Evolutionary conservation across 139 green algal species (phyloP).

Genomic region (Nannochloris sp.): DNA sequence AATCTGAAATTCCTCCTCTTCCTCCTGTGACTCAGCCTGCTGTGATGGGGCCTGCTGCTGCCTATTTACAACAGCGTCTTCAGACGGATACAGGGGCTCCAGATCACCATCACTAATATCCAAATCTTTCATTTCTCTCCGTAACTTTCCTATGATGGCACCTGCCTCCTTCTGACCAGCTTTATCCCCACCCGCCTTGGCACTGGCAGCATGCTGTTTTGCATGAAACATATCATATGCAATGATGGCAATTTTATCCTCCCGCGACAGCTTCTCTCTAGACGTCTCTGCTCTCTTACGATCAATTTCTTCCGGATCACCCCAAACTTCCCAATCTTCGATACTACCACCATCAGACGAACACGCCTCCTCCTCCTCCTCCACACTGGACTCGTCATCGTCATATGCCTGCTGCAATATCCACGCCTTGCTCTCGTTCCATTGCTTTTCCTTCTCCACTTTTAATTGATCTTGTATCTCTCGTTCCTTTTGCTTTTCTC

Average conservation of each 20-base stretch:
- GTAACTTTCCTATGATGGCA: constrained; percentile 62
- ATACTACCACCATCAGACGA: constrained; percentile 11
- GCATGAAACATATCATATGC: constrained; percentile 29
- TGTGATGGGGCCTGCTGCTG: not conserved
- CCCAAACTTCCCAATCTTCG: constrained; percentile 81
- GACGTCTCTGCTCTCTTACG: constrained; percentile 26
- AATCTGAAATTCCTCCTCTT: constrained; percentile 13
- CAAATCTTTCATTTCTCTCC: constrained; percentile 44
- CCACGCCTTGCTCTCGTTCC: constrained; percentile 39
- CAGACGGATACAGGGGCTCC: not conserved
- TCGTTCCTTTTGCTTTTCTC: constrained; percentile 6
- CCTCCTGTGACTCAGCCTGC: constrained; percentile 1
- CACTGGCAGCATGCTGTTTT: constrained; percentile 25
- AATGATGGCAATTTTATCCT: constrained; percentile 26
- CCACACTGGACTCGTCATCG: constrained; percentile 20
- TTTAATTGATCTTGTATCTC: not conserved
- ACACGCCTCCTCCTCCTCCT: not conserved
- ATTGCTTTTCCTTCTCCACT: constrained; percentile 16
- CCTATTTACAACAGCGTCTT: not conserved
- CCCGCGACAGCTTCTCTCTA: constrained; percentile 18
- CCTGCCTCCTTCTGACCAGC: constrained; percentile 60
- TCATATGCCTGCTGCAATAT: constrained; percentile 54
- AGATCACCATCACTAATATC: constrained; percentile 27
- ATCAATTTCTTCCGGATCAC: constrained; percentile 60
- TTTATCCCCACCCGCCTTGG: constrained; percentile 64